A percentile compares a stretch with the other conserved stretches of the same genome.
Conservation (phyloP, 2,329 filamentous ascomycete genomes). For the Neonectria neomacrospora region DNA sequence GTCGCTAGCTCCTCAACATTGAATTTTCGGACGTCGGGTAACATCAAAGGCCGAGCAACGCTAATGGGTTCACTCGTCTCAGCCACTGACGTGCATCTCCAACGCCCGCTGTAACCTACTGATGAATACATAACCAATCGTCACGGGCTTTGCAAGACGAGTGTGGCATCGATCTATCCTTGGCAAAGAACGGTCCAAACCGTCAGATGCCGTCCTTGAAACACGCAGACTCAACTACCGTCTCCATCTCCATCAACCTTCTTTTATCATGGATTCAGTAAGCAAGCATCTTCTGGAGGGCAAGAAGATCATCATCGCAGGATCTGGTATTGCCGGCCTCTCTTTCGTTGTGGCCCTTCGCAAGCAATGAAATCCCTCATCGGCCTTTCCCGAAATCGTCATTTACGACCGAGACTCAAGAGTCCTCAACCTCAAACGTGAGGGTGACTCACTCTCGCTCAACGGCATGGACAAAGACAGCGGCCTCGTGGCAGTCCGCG, state of each 20-base stretch:
- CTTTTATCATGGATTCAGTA: neutral
- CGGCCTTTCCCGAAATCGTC: constrained; percentile 8
- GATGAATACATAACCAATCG: neutral
- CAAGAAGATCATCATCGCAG: constrained; percentile 16
- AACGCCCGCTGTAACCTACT: neutral
- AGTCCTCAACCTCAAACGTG: constrained; percentile 1
- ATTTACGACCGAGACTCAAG: constrained; percentile 15
- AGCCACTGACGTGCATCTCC: neutral
- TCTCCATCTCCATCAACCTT: neutral
- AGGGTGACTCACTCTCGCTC: constrained; percentile 14
- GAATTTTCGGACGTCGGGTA: neutral
- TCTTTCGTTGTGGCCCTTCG: constrained; percentile 10
- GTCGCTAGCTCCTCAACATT: neutral
- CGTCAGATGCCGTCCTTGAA: neutral
- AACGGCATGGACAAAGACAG: constrained; percentile 17
- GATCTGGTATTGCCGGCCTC: constrained; percentile 15
- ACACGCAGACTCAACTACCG: neutral
- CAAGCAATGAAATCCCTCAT: constrained; percentile 8
- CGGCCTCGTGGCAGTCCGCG: constrained; percentile 11
- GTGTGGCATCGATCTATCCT: neutral
- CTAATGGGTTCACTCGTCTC: neutral
- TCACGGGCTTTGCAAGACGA: neutral
- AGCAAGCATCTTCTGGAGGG: constrained; percentile 9
- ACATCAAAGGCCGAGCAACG: neutral
- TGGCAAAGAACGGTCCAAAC: neutral